Percentiles rank a stretch among this genome's conserved stretches.
Evolutionary conservation across 176 grass and related monocot species (phyloP).

Genomic region (Zizania latifolia): DNA sequence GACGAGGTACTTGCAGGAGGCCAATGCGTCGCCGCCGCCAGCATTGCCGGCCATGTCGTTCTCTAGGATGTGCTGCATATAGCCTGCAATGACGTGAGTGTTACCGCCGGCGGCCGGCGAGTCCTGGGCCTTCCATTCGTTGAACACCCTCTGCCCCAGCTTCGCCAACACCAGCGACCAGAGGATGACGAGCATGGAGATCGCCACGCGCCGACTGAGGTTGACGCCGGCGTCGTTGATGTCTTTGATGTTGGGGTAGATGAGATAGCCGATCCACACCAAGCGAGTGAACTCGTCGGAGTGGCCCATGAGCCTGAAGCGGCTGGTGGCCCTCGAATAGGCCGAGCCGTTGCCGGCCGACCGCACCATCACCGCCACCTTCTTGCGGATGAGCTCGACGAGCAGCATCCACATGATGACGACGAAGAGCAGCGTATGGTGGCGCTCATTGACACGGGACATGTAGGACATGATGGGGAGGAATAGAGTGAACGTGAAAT

Average conservation of each 20-base stretch:
- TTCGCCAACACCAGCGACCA: not conserved
- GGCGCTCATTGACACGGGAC: too few species aligned
- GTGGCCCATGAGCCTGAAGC: not conserved
- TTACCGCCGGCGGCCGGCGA: not conserved
- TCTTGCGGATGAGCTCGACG: too few species aligned
- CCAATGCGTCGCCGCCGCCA: not conserved
- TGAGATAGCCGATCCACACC: conserved; percentile 5
- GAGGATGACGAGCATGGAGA: not conserved
- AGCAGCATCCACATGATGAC: too few species aligned
- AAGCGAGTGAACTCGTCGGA: not conserved
- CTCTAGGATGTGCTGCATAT: not conserved
- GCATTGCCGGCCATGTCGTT: not conserved
- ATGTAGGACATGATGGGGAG: too few species aligned
- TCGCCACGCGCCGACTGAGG: too few species aligned
- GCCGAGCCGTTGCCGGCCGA: not conserved
- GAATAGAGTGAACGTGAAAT: too few species aligned
- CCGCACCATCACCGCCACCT: too few species aligned
- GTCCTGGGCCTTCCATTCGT: not conserved
- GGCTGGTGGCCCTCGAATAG: not conserved
- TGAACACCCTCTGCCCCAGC: not conserved
- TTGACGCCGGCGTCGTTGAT: too few species aligned
- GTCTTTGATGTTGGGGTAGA: conserved; percentile 3
- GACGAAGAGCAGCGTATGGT: too few species aligned
- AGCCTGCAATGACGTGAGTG: conserved; percentile 9
- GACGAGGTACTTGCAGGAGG: not conserved